phyloP scores from a whole-genome alignment of 495 filamentous ascomycete species.

The Penicillium fimorum region DNA sequence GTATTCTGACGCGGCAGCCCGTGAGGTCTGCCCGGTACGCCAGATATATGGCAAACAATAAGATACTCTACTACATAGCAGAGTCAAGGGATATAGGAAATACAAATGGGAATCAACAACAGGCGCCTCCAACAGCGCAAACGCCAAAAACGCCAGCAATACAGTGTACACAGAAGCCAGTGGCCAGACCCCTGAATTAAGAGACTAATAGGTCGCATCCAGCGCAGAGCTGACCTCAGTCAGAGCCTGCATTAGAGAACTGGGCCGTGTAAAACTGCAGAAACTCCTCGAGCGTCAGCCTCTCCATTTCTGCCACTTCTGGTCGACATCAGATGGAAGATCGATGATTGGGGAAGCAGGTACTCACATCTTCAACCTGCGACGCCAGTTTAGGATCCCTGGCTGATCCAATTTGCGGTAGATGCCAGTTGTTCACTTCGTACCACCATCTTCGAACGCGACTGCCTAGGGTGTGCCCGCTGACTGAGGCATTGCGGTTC shows the following conservation, averaged over 20 bases:
- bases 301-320: constrained; percentile 9
- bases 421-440: constrained; percentile 79
- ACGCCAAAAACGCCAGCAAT: constrained; percentile 30
- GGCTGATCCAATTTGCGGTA: constrained; percentile 41
- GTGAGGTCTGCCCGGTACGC: not conserved
- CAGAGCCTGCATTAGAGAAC: constrained; percentile 40
- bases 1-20: not conserved
- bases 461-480: constrained; percentile 68
- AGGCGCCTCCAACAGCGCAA: constrained; percentile 13
- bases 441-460: constrained; percentile 85
- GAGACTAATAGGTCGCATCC: not conserved
- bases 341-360: constrained; percentile 12
- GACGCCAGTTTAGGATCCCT: constrained; percentile 35
- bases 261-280: constrained; percentile 47
- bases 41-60: not conserved
- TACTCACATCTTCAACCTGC: constrained; percentile 51
- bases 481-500: constrained; percentile 70
- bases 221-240: constrained; percentile 20
- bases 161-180: constrained; percentile 9
- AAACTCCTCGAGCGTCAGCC: constrained; percentile 41
- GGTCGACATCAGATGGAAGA: constrained; percentile 1
- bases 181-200: constrained; percentile 3
- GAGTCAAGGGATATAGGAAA: constrained; percentile 5
- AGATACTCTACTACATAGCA: not conserved
- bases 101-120: constrained; percentile 19